Percentiles rank a stretch among this genome's conserved stretches.
These are phyloP conservation scores for Trifolium pratense DNA, from an alignment of 306 rosid species.

Conservation along the genomic window DNA sequence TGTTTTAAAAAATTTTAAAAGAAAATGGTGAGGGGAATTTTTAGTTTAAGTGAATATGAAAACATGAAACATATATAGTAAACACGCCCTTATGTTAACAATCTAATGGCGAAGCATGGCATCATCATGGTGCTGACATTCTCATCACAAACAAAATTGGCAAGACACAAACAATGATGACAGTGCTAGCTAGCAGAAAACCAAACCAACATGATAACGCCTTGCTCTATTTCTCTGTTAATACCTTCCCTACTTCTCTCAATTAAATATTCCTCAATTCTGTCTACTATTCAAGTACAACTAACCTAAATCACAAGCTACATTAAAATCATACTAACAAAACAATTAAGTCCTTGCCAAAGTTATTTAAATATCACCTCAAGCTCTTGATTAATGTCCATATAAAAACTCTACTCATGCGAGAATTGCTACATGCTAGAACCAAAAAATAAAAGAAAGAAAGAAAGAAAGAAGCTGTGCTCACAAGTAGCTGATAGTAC, in stretches of 20 bases:
- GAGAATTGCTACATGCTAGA: constrained; percentile 6
- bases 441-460: neutral
- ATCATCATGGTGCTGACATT: constrained; percentile 8
- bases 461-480: constrained; percentile 13
- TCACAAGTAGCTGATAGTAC: constrained; percentile 84
- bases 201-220: constrained; percentile 3
- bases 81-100: neutral
- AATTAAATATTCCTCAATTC: neutral
- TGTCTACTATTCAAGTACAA: neutral
- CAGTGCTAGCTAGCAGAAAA: neutral
- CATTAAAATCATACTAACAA: neutral
- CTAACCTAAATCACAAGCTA: neutral
- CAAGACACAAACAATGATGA: neutral
- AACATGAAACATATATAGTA: neutral
- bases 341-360: neutral
- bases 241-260: neutral
- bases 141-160: constrained; percentile 17
- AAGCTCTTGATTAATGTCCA: neutral
- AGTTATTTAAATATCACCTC: neutral
- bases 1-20: neutral
- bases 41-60: neutral
- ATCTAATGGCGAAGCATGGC: neutral
- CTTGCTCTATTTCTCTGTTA: neutral
- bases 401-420: constrained; percentile 2
- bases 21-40: neutral